These are phyloP conservation scores for Cryptococcus sp. DNA, from an alignment of 1,284 basidiomycete species.

Conservation along the genomic window DNA sequence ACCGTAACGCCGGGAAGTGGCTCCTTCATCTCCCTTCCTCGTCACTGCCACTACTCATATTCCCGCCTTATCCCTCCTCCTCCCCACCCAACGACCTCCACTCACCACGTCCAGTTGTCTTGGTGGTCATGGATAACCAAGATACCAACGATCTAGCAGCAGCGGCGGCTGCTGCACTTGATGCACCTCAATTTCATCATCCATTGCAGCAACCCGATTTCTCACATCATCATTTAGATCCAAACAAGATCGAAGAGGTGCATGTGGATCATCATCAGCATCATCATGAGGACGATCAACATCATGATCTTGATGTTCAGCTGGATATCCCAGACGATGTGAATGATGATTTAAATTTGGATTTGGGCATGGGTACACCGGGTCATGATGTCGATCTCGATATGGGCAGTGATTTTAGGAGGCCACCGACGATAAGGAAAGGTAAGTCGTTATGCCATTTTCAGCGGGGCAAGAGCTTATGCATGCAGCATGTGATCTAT, in stretches of 20 bases:
- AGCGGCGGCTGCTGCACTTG: slow-evolving; percentile 29
- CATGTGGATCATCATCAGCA: slow-evolving; percentile 14
- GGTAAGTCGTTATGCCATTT: slow-evolving; percentile 21
- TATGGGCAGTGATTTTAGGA: slow-evolving; percentile 6
- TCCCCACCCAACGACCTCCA: slow-evolving; percentile 5
- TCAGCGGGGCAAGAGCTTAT: background rate
- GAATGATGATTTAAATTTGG: slow-evolving; percentile 13
- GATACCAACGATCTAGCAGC: slow-evolving; percentile 36
- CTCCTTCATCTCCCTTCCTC: background rate
- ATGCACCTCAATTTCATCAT: slow-evolving; percentile 32
- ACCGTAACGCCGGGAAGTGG: background rate
- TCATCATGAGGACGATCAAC: background rate
- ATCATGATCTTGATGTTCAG: slow-evolving; percentile 17
- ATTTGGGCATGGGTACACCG: slow-evolving; percentile 3
- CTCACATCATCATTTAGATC: slow-evolving; percentile 17
- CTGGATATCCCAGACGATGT: slow-evolving; percentile 19
- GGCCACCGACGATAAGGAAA: slow-evolving; percentile 44
- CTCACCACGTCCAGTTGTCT: slow-evolving; percentile 4
- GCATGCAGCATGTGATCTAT: slow-evolving; percentile 41
- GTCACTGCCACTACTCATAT: background rate
- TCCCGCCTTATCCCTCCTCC: slow-evolving; percentile 4
- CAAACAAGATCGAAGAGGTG: slow-evolving; percentile 1
- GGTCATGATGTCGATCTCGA: slow-evolving; percentile 31
- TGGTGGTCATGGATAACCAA: slow-evolving; percentile 29
- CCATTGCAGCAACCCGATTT: slow-evolving; percentile 41